Evolutionary conservation across 2,329 filamentous ascomycete genomes (phyloP).

Genomic region (Piedraia hortae): DNA sequence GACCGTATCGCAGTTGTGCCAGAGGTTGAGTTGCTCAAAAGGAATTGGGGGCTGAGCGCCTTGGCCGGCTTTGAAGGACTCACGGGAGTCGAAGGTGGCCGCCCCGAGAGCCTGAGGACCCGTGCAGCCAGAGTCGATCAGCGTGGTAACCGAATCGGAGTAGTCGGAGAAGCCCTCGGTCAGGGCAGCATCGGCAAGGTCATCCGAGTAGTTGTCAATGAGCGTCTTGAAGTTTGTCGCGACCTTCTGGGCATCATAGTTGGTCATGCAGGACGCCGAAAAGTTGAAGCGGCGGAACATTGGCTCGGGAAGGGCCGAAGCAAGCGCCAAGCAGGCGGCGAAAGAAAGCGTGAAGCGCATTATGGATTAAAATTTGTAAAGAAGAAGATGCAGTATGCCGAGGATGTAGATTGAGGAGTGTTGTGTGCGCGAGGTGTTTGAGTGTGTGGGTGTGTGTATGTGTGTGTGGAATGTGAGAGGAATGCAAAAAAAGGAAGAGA

Average conservation of each 20-base stretch:
- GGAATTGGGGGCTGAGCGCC: constrained; percentile 9
- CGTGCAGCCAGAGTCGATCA: constrained; percentile 12
- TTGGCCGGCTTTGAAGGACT: constrained; percentile 9
- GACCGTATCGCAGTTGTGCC: constrained; percentile 10
- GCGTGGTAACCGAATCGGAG: constrained; percentile 11
- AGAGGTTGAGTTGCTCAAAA: constrained; percentile 10
- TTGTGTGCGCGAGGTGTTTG: no score
- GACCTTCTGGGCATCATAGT: constrained; percentile 5
- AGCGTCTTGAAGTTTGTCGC: constrained; percentile 10
- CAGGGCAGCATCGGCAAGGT: constrained; percentile 7
- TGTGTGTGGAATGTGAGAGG: no score
- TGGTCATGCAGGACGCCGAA: constrained; percentile 6
- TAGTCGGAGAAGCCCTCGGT: constrained; percentile 11
- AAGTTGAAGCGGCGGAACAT: constrained; percentile 1
- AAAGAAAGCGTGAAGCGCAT: no score
- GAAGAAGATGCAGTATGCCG: no score
- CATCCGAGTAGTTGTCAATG: constrained; percentile 10
- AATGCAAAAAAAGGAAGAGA: no score
- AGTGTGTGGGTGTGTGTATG: no score
- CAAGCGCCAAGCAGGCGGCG: constrained; percentile 1
- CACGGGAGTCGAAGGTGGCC: constrained; percentile 8
- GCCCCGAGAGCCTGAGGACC: constrained; percentile 6
- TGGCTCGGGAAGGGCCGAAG: constrained; percentile 1
- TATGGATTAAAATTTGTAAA: no score
- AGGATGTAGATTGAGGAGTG: no score